phyloP scores from a whole-genome alignment of 2,329 filamentous ascomycete genomes.

The Exophiala calicioides region DNA sequence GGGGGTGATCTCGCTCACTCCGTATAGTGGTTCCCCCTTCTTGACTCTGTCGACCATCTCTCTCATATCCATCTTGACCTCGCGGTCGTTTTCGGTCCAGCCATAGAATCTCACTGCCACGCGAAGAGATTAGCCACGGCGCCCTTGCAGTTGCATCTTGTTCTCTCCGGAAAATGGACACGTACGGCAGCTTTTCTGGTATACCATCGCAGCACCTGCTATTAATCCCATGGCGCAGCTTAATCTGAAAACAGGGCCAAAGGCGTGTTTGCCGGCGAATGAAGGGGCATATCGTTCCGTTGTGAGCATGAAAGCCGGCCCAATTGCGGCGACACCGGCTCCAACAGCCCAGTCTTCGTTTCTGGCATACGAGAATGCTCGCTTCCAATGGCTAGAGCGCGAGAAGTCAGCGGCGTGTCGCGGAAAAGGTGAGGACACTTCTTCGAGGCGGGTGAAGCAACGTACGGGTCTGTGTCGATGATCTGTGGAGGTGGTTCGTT shows the following conservation, averaged over 20 bases:
- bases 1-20: slow-evolving; percentile 72
- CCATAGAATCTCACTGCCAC: slow-evolving; percentile 87
- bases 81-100: slow-evolving; percentile 85
- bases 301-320: slow-evolving; percentile 70
- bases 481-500: slow-evolving; percentile 61
- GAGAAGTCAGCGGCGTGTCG: slow-evolving; percentile 37
- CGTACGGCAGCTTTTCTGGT: slow-evolving; percentile 81
- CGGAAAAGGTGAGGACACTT: too few species aligned
- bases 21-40: slow-evolving; percentile 85
- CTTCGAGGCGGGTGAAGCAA: slow-evolving; percentile 29
- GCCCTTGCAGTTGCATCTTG: background rate
- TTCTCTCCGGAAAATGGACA: slow-evolving; percentile 29
- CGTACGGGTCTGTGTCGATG: slow-evolving; percentile 98
- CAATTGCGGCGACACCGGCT: slow-evolving; percentile 66
- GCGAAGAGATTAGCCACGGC: background rate
- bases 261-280: slow-evolving; percentile 77
- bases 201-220: slow-evolving; percentile 82
- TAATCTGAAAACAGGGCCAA: slow-evolving; percentile 79
- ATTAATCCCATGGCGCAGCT: slow-evolving; percentile 69
- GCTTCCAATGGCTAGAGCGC: slow-evolving; percentile 74
- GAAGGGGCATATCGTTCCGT: slow-evolving; percentile 87
- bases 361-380: slow-evolving; percentile 85
- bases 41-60: slow-evolving; percentile 99
- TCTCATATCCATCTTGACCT: slow-evolving; percentile 93
- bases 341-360: slow-evolving; percentile 78